Base-by-base conservation (phyloP, 371 early-diverging fungal genomes). In the Mortierella sp. region DNA sequence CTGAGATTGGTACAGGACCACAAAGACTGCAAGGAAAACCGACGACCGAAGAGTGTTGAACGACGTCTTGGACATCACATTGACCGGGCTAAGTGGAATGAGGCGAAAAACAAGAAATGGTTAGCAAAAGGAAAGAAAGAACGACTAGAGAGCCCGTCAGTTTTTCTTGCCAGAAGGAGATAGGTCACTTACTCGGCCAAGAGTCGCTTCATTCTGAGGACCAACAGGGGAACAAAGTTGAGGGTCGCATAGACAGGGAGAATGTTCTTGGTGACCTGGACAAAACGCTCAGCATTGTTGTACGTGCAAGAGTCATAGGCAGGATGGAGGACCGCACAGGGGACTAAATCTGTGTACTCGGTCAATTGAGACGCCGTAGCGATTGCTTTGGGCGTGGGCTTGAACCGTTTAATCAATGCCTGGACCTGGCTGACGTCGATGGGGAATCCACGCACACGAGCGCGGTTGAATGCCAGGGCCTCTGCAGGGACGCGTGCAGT, bases 221-320 rank as follows among this genome's bases (percentile, higher is more conserved):
- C 75, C 9, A 93, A 55, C 87, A 93, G 86, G 0, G 95, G 94
- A 0, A 94, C 93, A 69, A 94, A 89, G 64, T 93, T 94, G 72
- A 95, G 87, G 37, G 93, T 88, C 22, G 92, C 91, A 77, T 95
- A 94, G 13, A 95, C 92, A 19, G 94, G 91, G 52, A 91, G 45
- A 74, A 92, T 91, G 48, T 86, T 89, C 67, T 88, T 89, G 67
- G 94, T 89, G 1, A 93, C 93, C 45, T 90, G 87, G 11, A 79
- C 61, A 73, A 93, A 92, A 44, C 90, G 84, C 67, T 89, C 89
- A 4, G 88, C 52, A 41, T 88, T 89, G 14, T 88, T 87, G 37
- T 76, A 70, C 24, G 79, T 76, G 63, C 95, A 94, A 0, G 88
- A 87, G 61, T 92, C 90, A 13, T 88, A 71, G 76, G 89, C 86